A percentile compares a stretch with the other conserved stretches of the same genome.
Conservation (phyloP, 129 eudicot genomes). For the Escallonia herrerae region DNA sequence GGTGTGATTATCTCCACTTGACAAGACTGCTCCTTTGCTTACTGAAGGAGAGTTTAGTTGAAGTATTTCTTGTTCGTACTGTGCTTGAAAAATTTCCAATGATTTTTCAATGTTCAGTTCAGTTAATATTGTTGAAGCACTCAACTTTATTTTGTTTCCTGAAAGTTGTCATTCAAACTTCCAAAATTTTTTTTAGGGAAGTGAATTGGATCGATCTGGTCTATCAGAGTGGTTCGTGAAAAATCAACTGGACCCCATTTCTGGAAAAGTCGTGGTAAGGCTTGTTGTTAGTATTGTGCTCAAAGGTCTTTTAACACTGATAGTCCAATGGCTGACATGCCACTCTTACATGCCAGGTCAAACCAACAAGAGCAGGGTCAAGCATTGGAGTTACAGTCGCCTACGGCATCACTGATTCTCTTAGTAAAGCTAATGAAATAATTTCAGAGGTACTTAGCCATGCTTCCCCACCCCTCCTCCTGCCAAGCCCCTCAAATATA, state of each 20-base stretch:
- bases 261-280: slow-evolving; percentile 90
- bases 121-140: no score
- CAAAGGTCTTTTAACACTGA: background rate
- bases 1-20: no score
- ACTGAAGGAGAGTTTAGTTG: no score
- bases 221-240: slow-evolving; percentile 59
- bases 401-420: slow-evolving; percentile 75
- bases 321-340: background rate
- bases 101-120: background rate
- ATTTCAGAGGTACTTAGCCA: slow-evolving; percentile 55
- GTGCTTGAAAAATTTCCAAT: no score
- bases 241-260: slow-evolving; percentile 49
- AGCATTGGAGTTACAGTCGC: slow-evolving; percentile 95
- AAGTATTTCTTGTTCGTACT: no score
- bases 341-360: slow-evolving; percentile 46
- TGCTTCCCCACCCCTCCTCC: background rate
- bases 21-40: no score
- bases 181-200: slow-evolving; percentile 40
- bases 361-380: slow-evolving; percentile 96
- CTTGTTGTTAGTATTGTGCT: background rate
- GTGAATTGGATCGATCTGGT: slow-evolving; percentile 42
- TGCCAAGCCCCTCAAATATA: no score
- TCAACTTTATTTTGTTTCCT: no score
- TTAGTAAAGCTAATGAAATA: slow-evolving; percentile 49
- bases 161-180: background rate